Base-by-base conservation (phyloP, 148 eudicot species). In the Fallopia convolvulus region DNA sequence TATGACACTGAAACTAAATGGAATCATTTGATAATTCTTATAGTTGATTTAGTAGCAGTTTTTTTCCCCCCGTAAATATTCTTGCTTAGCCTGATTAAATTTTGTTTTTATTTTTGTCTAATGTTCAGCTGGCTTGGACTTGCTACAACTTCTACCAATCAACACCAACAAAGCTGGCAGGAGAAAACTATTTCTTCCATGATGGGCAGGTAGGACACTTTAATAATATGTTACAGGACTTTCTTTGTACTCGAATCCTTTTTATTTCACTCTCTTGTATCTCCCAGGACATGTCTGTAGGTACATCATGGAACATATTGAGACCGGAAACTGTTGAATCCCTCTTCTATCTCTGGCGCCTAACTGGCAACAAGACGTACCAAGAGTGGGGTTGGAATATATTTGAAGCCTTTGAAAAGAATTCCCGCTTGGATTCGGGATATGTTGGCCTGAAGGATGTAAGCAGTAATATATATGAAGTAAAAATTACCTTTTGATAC, bases 351-450 rank as follows among this genome's bases (percentile, higher is more conserved):
- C 87, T 95, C 71, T 95, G 97, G 97, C 94, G 99, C 56, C 85
- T 95, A 82, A 95, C 99, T 71, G 99, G 99, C 80, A 95, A 95
- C 73, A 89, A 88, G 85, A 95, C 99, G 10, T 95, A 95, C 70
- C 92, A 92, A 83, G 99, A 95, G 77, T 95, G 99, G 99, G 99
- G 97, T 71, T 95, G 99, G 99, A 86, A 95, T 84, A 95, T 95
- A 74, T 95, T 95, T 83, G 85, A 95, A 88, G 99, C 99, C 60
- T 95, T 95, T 47, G 99, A 95, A 83, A 95, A 95, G 83, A 92
- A 95, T 79, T 95, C 97, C 7, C 97, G 92, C 36, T 41, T 83
- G 66, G 99, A 95, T 76, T 84, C 93, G 5, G 99, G 99, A 87
- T 95, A 95, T 81, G 99, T 93, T 76, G 99, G 99, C 76, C 87